A percentile compares a stretch with the other conserved stretches of the same genome.
Conservation (phyloP, 2,329 filamentous ascomycete genomes). For the Berkeleyomyces basicola region DNA sequence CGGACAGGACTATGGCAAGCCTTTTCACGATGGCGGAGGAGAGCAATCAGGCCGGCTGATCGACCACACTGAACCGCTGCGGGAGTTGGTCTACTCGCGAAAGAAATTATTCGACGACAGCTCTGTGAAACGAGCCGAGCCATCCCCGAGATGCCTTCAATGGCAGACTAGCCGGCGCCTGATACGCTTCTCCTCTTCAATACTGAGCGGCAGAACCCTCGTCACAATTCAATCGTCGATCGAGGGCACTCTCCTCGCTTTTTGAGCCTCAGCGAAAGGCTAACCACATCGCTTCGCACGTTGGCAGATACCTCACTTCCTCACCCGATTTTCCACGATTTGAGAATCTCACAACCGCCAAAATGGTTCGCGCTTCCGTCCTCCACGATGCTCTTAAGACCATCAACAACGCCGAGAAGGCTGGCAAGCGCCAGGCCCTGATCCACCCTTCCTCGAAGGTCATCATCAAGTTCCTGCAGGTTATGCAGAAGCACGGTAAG, state of each 20-base stretch:
- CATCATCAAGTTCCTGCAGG: conserved; percentile 96
- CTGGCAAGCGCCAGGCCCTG: conserved; percentile 96
- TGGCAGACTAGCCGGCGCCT: not conserved
- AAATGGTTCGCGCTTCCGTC: conserved; percentile 98
- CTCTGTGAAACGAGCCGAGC: not conserved
- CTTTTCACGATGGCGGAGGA: conserved; percentile 38
- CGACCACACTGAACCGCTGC: conserved; percentile 13
- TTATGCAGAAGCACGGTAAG: conserved; percentile 99
- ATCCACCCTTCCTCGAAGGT: conserved; percentile 98
- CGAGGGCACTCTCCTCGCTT: conserved; percentile 57
- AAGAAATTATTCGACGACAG: conserved; percentile 2
- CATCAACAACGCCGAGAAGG: conserved; percentile 99
- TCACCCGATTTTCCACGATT: conserved; percentile 30
- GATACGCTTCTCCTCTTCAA: conserved; percentile 50
- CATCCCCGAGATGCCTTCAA: conserved; percentile 17
- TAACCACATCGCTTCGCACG: conserved; percentile 31
- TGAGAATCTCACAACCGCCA: conserved; percentile 67
- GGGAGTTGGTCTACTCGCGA: not conserved
- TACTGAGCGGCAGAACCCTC: conserved; percentile 56
- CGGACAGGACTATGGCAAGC: conserved; percentile 18
- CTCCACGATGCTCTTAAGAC: conserved; percentile 97
- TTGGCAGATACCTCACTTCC: conserved; percentile 50
- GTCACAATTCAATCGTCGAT: conserved; percentile 20
- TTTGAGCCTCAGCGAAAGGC: conserved; percentile 37
- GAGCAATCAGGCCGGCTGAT: conserved; percentile 38